Conservation (phyloP, 106 monocot species). For the Dioscorea zingiberensis region DNA sequence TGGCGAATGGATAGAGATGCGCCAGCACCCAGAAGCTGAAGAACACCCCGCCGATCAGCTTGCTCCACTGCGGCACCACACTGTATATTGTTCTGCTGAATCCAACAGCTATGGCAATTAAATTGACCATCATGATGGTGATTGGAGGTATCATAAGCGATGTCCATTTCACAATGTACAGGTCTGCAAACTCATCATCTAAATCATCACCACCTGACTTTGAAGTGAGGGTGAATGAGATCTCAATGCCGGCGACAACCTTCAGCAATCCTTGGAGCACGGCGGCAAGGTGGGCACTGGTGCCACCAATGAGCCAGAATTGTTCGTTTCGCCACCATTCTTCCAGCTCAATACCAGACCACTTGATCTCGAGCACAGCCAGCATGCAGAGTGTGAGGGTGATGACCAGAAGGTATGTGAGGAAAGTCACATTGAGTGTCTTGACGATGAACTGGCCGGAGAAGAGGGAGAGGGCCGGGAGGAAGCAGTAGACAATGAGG, state of each 20-base stretch:
- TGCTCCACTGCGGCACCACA: slow-evolving; percentile 77
- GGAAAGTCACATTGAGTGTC: slow-evolving; percentile 73
- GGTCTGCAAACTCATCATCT: slow-evolving; percentile 56
- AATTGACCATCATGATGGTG: slow-evolving; percentile 84
- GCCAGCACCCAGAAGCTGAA: slow-evolving; percentile 94
- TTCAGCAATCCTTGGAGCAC: slow-evolving; percentile 88
- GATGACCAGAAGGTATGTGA: slow-evolving; percentile 66
- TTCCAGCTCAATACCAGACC: slow-evolving; percentile 90
- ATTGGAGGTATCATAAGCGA: slow-evolving; percentile 73
- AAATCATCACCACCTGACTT: slow-evolving; percentile 44
- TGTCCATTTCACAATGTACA: slow-evolving; percentile 58
- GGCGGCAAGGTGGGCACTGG: slow-evolving; percentile 77
- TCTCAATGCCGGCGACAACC: slow-evolving; percentile 57
- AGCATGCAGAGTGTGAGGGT: slow-evolving; percentile 63
- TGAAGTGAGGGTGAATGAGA: slow-evolving; percentile 64
- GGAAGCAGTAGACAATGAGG: slow-evolving; percentile 93
- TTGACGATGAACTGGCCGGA: slow-evolving; percentile 93
- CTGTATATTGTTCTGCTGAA: slow-evolving; percentile 73
- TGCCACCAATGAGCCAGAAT: slow-evolving; percentile 82
- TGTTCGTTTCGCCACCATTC: slow-evolving; percentile 93
- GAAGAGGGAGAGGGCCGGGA: slow-evolving; percentile 92
- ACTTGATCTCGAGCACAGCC: slow-evolving; percentile 75
- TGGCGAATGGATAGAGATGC: slow-evolving; percentile 80
- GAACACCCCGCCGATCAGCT: slow-evolving; percentile 80
- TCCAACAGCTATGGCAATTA: slow-evolving; percentile 78